Percentiles rank a stretch among this genome's conserved stretches.
Conservation (phyloP, 768 basidiomycete genomes). For the Russula olivacea region DNA sequence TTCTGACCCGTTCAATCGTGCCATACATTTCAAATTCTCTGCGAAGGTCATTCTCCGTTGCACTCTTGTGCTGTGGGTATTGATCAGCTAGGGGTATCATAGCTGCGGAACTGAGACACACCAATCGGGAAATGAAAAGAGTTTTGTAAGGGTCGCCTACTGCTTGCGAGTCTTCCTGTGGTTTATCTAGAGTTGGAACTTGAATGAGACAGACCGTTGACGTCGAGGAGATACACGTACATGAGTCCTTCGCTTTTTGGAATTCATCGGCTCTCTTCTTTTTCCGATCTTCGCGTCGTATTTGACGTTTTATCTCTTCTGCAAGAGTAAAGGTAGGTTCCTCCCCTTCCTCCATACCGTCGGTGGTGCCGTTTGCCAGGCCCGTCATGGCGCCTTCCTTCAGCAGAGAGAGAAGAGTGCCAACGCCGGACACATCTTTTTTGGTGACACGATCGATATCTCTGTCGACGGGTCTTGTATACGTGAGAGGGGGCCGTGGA, state of each 20-base stretch:
- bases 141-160: conserved; percentile 98
- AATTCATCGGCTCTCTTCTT: conserved; percentile 72
- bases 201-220: conserved; percentile 10
- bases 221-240: conserved; percentile 43
- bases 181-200: conserved; percentile 59
- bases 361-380: conserved; percentile 53
- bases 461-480: conserved; percentile 75
- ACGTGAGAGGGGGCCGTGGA: conserved; percentile 85
- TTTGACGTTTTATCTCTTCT: conserved; percentile 76
- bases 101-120: conserved; percentile 32
- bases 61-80: conserved; percentile 69
- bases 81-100: conserved; percentile 15
- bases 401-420: conserved; percentile 59
- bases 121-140: conserved; percentile 90
- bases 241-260: conserved; percentile 76
- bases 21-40: conserved; percentile 96
- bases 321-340: conserved; percentile 75
- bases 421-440: conserved; percentile 77
- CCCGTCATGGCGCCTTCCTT: conserved; percentile 72
- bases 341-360: conserved; percentile 79
- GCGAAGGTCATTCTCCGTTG: conserved; percentile 86
- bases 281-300: conserved; percentile 71
- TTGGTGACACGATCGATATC: conserved; percentile 68
- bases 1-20: conserved; percentile 87
- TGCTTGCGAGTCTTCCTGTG: conserved; percentile 84